These are phyloP conservation scores for Monosporascus sp. DNA, from an alignment of 2,329 filamentous ascomycete species.

Conservation along the genomic window DNA sequence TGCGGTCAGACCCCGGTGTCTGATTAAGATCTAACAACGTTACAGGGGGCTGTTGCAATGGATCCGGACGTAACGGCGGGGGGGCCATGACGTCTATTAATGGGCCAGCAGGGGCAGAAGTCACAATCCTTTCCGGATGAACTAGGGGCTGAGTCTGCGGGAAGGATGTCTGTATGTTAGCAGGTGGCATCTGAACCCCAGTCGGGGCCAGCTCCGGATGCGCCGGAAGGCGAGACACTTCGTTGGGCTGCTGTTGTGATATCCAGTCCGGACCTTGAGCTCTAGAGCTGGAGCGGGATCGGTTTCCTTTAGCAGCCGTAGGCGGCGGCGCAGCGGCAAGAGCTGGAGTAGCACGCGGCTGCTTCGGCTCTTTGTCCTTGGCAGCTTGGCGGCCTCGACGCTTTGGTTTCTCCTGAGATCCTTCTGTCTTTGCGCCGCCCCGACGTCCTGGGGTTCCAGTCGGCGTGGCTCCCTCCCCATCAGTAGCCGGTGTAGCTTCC, in stretches of 20 bases:
- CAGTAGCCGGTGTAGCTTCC: conserved; percentile 52
- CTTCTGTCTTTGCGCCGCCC: conserved; percentile 40
- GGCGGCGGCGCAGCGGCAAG: conserved; percentile 41
- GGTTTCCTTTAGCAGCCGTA: conserved; percentile 36
- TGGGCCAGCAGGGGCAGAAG: conserved; percentile 24
- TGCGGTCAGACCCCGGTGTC: conserved; percentile 41
- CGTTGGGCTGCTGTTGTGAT: conserved; percentile 29
- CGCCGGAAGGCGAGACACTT: conserved; percentile 34
- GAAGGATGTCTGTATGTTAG: conserved; percentile 25
- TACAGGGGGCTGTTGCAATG: conserved; percentile 42
- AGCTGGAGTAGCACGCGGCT: conserved; percentile 34
- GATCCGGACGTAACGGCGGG: conserved; percentile 51
- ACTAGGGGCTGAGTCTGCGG: conserved; percentile 19
- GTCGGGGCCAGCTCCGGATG: conserved; percentile 40
- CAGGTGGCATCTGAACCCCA: conserved; percentile 39
- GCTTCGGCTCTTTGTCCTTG: conserved; percentile 35
- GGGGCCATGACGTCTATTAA: conserved; percentile 52
- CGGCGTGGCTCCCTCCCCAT: conserved; percentile 56
- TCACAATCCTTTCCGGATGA: conserved; percentile 20
- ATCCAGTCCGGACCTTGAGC: conserved; percentile 39
- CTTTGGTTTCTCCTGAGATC: conserved; percentile 38
- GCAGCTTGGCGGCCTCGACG: conserved; percentile 34
- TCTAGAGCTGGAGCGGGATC: conserved; percentile 52
- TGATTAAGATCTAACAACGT: conserved; percentile 47
- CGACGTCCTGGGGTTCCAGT: conserved; percentile 53